These are phyloP conservation scores for Camellia lanceoleosa DNA, from an alignment of 148 eudicot genomes.

Conservation along the genomic window DNA sequence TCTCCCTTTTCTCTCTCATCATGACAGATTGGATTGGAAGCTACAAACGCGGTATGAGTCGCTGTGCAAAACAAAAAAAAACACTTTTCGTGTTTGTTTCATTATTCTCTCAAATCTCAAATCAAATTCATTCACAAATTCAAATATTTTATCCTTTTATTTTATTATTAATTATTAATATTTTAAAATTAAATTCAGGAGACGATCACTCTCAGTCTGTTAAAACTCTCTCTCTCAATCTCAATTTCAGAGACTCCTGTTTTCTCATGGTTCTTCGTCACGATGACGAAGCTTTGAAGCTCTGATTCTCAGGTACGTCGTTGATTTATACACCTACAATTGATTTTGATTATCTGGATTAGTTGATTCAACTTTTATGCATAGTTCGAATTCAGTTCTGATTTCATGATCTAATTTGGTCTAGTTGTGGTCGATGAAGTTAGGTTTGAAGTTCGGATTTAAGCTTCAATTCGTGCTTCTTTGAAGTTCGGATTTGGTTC, in stretches of 20 bases:
- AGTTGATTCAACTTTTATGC: background rate
- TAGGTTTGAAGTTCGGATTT: background rate
- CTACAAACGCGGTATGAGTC: constrained; percentile 29
- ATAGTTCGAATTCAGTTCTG: background rate
- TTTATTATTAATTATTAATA: too few relatives aligned
- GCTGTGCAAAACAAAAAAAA: constrained; percentile 39
- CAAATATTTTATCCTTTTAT: too few relatives aligned
- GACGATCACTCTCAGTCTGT: background rate
- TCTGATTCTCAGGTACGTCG: constrained; percentile 23
- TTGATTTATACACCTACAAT: background rate
- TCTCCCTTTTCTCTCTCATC: too few relatives aligned
- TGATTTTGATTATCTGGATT: background rate
- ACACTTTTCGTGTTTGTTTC: too few relatives aligned
- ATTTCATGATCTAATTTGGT: background rate
- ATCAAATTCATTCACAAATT: too few relatives aligned
- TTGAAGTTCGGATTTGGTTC: constrained; percentile 3
- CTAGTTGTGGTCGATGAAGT: background rate
- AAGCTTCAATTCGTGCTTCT: background rate
- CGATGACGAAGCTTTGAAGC: background rate
- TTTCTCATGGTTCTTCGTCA: background rate
- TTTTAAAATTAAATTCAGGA: too few relatives aligned
- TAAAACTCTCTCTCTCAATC: constrained; percentile 10
- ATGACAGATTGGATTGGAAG: constrained; percentile 7
- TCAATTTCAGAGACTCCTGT: background rate
- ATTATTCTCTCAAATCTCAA: too few relatives aligned